Base-by-base conservation (phyloP, 805 yeast genomes). In the Ogataea chonburiensis region DNA sequence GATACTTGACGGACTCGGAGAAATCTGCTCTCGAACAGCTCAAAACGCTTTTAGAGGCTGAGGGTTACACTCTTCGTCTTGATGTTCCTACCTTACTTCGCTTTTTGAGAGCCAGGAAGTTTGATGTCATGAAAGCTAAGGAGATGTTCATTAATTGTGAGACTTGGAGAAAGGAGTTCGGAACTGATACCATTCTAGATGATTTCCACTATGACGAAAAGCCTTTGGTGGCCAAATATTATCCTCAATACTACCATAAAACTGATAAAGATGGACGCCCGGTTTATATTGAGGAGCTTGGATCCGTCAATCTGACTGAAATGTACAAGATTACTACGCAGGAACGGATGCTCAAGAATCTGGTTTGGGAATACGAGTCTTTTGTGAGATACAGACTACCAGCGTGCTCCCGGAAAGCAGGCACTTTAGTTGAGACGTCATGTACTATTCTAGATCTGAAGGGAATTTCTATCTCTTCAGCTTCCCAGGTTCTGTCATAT, bases 251-350 rank as follows among this genome's bases (percentile, higher is more conserved):
- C 68, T 93, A 93, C 64, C 98, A 93, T 69, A 89, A 93, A 70
- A 86, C 91, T 21, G 98, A 93, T 64, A 86, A 75, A 55, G 98
- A 93, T 47, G 98, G 98, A 34, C 83, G 98, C 59, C 98, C 98
- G 5, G 82, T 88, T 31, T 93, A 93, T 67, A 73, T 83, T 53
- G 98, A 93, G 71, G 95, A 91, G 61, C 74, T 93, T 48, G 98
- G 98, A 37, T 68, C 81, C 35, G 96, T 93, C 44, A 86, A 91
- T 65, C 72, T 93, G 63, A 72, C 80, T 22, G 94, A 87, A 60
- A 85, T 93, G 95, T 77, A 85, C 70, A 86, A 86, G 67, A 78
- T 93, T 61, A 93, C 98, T 46, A 78, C 91, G 25, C 94, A 87
- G 63, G 97, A 93, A 54, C 81, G 98, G 59, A 89, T 93, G 98